These are phyloP conservation scores for Capsicum baccatum DNA, from an alignment of 257 asterid species.

Conservation along the genomic window DNA sequence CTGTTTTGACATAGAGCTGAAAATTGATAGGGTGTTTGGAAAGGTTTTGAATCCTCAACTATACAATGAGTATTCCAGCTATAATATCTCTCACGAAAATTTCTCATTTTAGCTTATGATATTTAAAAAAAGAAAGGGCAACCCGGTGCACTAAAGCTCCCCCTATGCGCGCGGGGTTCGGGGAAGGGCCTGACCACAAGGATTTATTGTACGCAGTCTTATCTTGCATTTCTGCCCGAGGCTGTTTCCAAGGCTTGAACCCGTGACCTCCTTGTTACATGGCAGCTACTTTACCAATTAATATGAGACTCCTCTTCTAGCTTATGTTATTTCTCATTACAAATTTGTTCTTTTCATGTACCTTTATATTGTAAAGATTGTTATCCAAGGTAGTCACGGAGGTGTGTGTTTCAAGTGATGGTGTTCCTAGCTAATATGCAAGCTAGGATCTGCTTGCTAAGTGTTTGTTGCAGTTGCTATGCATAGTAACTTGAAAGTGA, in stretches of 20 bases:
- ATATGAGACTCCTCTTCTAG: no score
- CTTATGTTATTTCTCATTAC: background rate
- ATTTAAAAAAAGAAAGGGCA: no score
- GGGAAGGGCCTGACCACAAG: no score
- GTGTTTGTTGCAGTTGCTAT: background rate
- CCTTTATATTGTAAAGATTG: background rate
- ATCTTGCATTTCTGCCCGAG: no score
- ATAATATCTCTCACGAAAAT: background rate
- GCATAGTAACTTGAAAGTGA: background rate
- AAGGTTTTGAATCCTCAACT: background rate
- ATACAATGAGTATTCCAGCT: background rate
- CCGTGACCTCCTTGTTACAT: no score
- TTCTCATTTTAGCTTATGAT: background rate
- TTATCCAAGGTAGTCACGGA: background rate
- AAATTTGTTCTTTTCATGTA: conserved; percentile 3
- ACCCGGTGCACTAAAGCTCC: no score
- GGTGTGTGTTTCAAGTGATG: background rate
- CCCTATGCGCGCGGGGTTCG: no score
- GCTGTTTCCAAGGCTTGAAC: no score
- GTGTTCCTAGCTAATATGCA: background rate
- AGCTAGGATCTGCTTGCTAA: background rate
- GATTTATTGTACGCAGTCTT: no score
- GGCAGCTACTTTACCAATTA: no score
- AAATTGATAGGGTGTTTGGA: background rate
- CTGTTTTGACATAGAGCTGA: background rate